Evolutionary conservation across 2,329 filamentous ascomycete genomes (phyloP).

Genomic region (Fusarium secorum): DNA sequence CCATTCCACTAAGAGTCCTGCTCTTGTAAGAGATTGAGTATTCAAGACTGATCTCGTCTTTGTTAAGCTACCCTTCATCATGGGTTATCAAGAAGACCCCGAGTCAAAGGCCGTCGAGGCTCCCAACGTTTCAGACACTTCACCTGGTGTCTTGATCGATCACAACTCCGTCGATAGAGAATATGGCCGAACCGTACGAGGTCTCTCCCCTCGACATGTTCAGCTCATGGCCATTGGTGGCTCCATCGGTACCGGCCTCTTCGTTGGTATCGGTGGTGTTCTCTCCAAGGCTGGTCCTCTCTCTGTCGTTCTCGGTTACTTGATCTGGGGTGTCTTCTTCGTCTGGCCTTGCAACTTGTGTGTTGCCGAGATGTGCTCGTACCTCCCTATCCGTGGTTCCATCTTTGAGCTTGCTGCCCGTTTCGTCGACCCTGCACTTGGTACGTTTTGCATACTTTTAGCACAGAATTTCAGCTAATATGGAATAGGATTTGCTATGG

Average conservation of each 20-base stretch:
- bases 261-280: constrained; percentile 55
- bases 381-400: constrained; percentile 61
- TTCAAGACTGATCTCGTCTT: background rate
- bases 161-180: constrained; percentile 36
- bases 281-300: constrained; percentile 53
- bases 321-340: constrained; percentile 55
- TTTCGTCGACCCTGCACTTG: constrained; percentile 65
- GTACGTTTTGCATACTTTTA: constrained; percentile 7
- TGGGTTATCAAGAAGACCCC: constrained; percentile 39
- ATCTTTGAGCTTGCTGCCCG: constrained; percentile 63
- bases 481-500: constrained; percentile 56
- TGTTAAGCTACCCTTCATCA: constrained; percentile 17
- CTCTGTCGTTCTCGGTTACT: constrained; percentile 54
- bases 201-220: constrained; percentile 52
- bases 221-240: constrained; percentile 60
- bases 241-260: constrained; percentile 56
- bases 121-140: constrained; percentile 39
- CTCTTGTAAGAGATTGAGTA: background rate
- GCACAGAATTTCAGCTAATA: background rate
- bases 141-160: constrained; percentile 40
- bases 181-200: constrained; percentile 47
- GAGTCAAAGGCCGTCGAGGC: constrained; percentile 39
- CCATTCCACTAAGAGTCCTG: background rate
- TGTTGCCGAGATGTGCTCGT: constrained; percentile 66
- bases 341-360: constrained; percentile 56